Conservation (phyloP, 169 alveolate species). For the Amoebophrya sp. region DNA sequence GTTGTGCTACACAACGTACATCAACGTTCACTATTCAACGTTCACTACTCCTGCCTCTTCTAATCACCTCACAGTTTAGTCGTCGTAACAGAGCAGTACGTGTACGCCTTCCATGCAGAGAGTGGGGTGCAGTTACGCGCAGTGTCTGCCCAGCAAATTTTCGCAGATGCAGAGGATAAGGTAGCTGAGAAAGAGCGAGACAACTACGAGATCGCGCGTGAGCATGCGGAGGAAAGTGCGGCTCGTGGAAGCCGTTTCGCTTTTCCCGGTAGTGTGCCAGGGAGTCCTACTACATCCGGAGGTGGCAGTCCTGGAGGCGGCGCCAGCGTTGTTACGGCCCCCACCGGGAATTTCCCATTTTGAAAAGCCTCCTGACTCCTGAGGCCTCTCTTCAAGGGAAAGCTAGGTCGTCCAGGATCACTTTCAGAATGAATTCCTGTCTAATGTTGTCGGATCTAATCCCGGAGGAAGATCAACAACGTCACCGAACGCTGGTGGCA, state of each 20-base stretch:
- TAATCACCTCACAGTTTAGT: background rate
- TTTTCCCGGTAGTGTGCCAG: no score
- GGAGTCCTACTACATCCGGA: background rate
- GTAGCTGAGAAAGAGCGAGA: background rate
- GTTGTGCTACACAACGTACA: no score
- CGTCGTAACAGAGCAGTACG: background rate
- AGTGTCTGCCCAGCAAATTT: background rate
- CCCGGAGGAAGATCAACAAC: no score
- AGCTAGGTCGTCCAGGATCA: no score
- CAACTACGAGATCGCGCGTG: background rate
- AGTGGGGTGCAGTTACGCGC: background rate
- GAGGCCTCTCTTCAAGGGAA: no score
- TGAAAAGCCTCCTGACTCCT: no score
- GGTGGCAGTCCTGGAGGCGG: background rate
- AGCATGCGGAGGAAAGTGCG: background rate
- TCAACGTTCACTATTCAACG: no score
- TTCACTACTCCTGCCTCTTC: no score
- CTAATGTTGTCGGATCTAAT: no score
- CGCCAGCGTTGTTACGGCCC: background rate
- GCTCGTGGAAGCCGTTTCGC: background rate
- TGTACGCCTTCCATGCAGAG: background rate
- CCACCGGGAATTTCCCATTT: background rate
- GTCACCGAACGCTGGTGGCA: no score
- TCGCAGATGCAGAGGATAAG: background rate
- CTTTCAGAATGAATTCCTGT: no score